Evolutionary conservation across 352 stramenopile genomes (phyloP).

Genomic region (Halophytophthora polymorphica): DNA sequence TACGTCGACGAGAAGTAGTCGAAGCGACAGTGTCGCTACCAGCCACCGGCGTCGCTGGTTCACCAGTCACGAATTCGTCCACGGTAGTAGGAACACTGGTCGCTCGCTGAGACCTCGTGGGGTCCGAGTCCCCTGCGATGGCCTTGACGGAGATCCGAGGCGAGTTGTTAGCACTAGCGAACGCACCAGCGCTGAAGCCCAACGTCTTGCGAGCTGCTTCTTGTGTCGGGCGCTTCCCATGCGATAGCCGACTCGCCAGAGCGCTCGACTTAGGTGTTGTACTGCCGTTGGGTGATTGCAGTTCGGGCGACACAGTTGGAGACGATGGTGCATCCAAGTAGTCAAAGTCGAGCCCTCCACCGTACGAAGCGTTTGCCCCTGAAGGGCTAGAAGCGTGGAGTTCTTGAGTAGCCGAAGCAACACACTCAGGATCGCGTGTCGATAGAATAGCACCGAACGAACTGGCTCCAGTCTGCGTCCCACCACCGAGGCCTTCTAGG

Average conservation of each 20-base stretch:
- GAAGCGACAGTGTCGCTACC: too few species aligned
- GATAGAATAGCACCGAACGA: slow-evolving; percentile 7
- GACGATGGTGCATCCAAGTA: slow-evolving; percentile 9
- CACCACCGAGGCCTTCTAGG: slow-evolving; percentile 51
- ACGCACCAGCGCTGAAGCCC: slow-evolving; percentile 54
- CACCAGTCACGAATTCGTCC: slow-evolving; percentile 49
- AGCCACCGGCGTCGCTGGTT: slow-evolving; percentile 12
- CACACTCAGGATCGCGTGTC: slow-evolving; percentile 5
- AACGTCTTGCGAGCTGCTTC: slow-evolving; percentile 63
- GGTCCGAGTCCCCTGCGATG: slow-evolving; percentile 19
- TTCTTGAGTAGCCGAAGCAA: background rate
- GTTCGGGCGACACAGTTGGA: slow-evolving; percentile 10
- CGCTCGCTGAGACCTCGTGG: slow-evolving; percentile 9
- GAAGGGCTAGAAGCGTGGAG: slow-evolving; percentile 16
- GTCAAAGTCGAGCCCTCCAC: slow-evolving; percentile 20
- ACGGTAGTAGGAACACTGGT: slow-evolving; percentile 21
- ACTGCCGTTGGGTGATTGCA: slow-evolving; percentile 13
- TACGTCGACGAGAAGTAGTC: slow-evolving; percentile 20
- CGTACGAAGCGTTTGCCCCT: slow-evolving; percentile 4
- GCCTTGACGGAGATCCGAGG: slow-evolving; percentile 65
- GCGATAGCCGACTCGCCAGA: slow-evolving; percentile 55
- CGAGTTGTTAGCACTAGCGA: slow-evolving; percentile 22
- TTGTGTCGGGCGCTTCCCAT: slow-evolving; percentile 67
- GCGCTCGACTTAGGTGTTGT: slow-evolving; percentile 45
- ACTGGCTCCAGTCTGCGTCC: slow-evolving; percentile 12